Evolutionary conservation across 306 rosid genomes (phyloP).

Genomic region (Gastrolobium bilobum): DNA sequence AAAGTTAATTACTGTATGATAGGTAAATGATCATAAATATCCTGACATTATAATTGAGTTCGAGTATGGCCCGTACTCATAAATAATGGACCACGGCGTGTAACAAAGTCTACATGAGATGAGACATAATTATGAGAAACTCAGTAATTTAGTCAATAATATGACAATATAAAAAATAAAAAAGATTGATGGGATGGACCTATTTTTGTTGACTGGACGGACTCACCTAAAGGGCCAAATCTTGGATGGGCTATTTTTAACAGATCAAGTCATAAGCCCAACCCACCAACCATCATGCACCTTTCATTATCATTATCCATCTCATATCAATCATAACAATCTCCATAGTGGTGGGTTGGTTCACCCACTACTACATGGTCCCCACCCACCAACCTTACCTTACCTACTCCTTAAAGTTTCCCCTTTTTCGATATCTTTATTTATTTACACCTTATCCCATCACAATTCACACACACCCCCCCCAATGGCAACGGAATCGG

Average conservation of each 20-base stretch:
- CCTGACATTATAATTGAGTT: conserved; percentile 38
- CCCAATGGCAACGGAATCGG: conserved; percentile 52
- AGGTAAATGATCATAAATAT: conserved; percentile 55
- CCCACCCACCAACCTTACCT: conserved; percentile 34
- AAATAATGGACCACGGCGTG: conserved; percentile 38
- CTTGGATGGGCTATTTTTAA: background rate
- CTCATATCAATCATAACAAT: background rate
- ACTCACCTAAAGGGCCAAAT: background rate
- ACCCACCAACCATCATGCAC: background rate
- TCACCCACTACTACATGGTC: conserved; percentile 41
- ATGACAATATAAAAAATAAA: background rate
- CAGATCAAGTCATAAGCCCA: background rate
- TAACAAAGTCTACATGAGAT: conserved; percentile 15
- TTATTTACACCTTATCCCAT: background rate
- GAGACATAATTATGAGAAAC: conserved; percentile 22
- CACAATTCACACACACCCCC: background rate
- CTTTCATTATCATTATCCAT: background rate
- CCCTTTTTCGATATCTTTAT: background rate
- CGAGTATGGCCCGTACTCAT: conserved; percentile 40
- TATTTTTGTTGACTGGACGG: background rate
- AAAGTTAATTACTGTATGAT: conserved; percentile 59
- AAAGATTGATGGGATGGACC: background rate
- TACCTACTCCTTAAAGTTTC: background rate
- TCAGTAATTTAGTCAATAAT: conserved; percentile 7
- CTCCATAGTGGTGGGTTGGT: conserved; percentile 25